Evolutionary conservation across 2,329 filamentous ascomycete species (phyloP).

Genomic region (Aspergillus cejpii): DNA sequence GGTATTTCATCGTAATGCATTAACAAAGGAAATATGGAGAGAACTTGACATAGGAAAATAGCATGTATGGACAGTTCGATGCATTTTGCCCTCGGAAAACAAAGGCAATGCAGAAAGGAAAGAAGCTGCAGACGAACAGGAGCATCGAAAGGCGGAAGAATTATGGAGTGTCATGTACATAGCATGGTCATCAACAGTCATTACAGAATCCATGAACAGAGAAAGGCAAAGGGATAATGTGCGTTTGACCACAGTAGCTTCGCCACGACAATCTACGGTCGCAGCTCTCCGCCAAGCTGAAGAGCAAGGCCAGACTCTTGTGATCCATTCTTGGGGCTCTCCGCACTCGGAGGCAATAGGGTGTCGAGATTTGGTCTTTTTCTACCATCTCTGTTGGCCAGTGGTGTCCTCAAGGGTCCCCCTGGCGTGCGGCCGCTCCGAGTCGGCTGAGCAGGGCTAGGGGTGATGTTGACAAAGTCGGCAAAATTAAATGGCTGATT

Average conservation of each 20-base stretch:
- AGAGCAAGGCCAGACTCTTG: conserved; percentile 53
- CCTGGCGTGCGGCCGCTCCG: conserved; percentile 59
- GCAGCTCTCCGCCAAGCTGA: conserved; percentile 60
- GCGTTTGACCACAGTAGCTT: background rate
- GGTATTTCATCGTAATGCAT: background rate
- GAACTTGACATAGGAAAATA: conserved; percentile 7
- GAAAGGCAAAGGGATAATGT: conserved; percentile 10
- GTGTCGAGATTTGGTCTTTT: conserved; percentile 77
- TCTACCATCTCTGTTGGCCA: conserved; percentile 60
- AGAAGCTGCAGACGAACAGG: no score
- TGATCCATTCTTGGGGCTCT: conserved; percentile 36
- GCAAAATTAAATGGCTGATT: conserved; percentile 85
- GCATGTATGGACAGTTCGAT: conserved; percentile 14
- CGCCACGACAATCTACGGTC: conserved; percentile 35
- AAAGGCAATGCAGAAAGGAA: no score
- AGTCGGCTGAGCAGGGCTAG: conserved; percentile 81
- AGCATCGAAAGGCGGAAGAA: conserved; percentile 16
- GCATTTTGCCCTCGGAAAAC: no score
- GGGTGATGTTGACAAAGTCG: conserved; percentile 96
- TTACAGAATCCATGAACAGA: conserved; percentile 17
- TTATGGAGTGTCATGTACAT: conserved; percentile 10
- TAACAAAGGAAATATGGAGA: conserved; percentile 9
- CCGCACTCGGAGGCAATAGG: conserved; percentile 51
- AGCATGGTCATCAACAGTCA: conserved; percentile 20
- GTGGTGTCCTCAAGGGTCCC: conserved; percentile 58